Evolutionary conservation across 495 filamentous ascomycete genomes (phyloP).

Genomic region (Penicillium soppii): DNA sequence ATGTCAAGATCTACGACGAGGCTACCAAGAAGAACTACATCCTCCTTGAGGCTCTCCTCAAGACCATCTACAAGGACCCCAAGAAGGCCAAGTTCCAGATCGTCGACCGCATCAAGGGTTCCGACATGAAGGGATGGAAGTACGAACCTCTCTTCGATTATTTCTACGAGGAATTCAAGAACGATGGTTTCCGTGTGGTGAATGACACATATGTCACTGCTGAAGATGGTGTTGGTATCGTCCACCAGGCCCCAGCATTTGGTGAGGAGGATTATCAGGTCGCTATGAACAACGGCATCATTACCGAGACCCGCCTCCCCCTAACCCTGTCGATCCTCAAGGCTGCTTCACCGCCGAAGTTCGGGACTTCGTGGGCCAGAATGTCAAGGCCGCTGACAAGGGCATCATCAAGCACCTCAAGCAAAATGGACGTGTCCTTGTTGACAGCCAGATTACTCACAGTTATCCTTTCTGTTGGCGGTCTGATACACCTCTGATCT

Average conservation of each 20-base stretch:
- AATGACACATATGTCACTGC: conserved; percentile 88
- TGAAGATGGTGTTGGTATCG: conserved; percentile 91
- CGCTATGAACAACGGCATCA: conserved; percentile 73
- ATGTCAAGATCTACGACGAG: conserved; percentile 87
- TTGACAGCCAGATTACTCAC: conserved; percentile 89
- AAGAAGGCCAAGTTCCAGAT: conserved; percentile 98
- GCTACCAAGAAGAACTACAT: conserved; percentile 81
- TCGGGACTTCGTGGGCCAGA: conserved; percentile 78
- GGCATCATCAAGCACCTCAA: conserved; percentile 91
- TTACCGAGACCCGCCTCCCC: conserved; percentile 74
- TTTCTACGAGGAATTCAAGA: conserved; percentile 92
- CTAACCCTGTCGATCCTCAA: conserved; percentile 83
- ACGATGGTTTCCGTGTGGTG: conserved; percentile 78
- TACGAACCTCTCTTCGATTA: conserved; percentile 93
- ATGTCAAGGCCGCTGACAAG: conserved; percentile 95
- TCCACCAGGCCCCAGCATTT: conserved; percentile 93
- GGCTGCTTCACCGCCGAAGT: conserved; percentile 82
- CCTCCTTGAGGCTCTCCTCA: conserved; percentile 79
- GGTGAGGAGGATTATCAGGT: conserved; percentile 97
- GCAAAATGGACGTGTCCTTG: conserved; percentile 73
- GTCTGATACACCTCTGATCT: conserved; percentile 93
- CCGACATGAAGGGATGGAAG: conserved; percentile 86
- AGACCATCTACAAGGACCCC: conserved; percentile 88
- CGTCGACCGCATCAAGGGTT: conserved; percentile 76
- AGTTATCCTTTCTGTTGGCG: conserved; percentile 96